phyloP scores from a whole-genome alignment of 2,329 filamentous ascomycete genomes.

The Moelleriella libera region DNA sequence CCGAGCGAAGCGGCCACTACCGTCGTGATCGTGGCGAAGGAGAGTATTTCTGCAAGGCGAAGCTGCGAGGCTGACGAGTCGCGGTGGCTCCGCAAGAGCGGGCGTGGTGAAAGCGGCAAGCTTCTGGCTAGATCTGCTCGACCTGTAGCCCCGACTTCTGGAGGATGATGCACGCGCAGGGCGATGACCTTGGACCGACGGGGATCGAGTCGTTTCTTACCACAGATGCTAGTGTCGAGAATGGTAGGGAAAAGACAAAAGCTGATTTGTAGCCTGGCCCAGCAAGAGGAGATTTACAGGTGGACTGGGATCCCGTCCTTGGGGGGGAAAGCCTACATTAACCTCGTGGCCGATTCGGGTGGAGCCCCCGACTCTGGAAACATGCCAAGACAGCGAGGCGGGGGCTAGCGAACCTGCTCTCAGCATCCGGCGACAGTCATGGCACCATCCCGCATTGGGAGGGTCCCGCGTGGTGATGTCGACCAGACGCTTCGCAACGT shows the following conservation, averaged over 20 bases:
- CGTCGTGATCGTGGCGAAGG: background rate
- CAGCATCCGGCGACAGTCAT: background rate
- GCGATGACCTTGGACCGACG: too few relatives aligned
- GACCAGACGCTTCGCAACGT: background rate
- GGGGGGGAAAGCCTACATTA: background rate
- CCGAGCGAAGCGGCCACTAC: too few relatives aligned
- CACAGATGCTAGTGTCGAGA: too few relatives aligned
- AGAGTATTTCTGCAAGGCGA: background rate
- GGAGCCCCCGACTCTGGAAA: constrained; percentile 1
- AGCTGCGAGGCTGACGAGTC: too few relatives aligned
- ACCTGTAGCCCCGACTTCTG: too few relatives aligned
- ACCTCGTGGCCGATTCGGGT: constrained; percentile 3
- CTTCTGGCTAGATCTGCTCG: too few relatives aligned
- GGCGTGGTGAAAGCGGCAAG: too few relatives aligned
- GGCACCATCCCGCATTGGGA: constrained; percentile 1
- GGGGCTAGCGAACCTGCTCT: background rate
- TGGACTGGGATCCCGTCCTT: background rate
- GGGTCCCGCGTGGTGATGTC: background rate
- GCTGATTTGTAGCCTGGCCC: too few relatives aligned
- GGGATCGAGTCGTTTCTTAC: too few relatives aligned
- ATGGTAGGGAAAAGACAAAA: too few relatives aligned
- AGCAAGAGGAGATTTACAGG: background rate
- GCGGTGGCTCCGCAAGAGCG: too few relatives aligned
- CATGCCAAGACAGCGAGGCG: background rate
- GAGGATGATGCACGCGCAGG: too few relatives aligned